phyloP scores from a whole-genome alignment of 345 rosid genomes.

The Populus alba region DNA sequence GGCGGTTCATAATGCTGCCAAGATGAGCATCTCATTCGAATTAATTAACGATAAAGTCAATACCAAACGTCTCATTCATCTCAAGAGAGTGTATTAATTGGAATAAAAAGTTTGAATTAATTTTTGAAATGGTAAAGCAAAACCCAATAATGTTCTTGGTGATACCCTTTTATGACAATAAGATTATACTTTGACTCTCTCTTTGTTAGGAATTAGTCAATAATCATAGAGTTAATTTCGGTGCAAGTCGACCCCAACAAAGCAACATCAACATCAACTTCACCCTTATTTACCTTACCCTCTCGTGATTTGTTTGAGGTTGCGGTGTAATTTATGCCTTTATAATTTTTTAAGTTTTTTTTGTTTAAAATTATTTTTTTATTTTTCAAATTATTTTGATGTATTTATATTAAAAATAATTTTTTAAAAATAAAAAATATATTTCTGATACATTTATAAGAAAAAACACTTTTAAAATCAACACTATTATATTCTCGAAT shows the following conservation, averaged over 20 bases:
- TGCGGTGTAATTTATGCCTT: too few relatives aligned
- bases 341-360: too few relatives aligned
- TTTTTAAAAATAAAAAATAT: too few relatives aligned
- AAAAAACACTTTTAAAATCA: too few relatives aligned
- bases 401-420: too few relatives aligned
- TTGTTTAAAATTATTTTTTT: too few relatives aligned
- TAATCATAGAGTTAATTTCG: not conserved
- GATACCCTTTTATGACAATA: not conserved
- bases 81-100: not conserved
- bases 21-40: not conserved
- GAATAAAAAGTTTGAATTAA: not conserved
- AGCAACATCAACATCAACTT: not conserved
- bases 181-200: not conserved
- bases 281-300: not conserved
- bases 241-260: not conserved
- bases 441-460: accelerated
- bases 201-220: not conserved
- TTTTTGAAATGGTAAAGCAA: not conserved
- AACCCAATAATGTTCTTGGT: not conserved
- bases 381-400: too few relatives aligned
- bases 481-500: accelerated
- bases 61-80: not conserved
- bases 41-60: not conserved
- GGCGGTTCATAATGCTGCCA: too few relatives aligned
- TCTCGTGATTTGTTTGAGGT: too few relatives aligned